Conservation (phyloP, 768 basidiomycete species). For the Suillus plorans region DNA sequence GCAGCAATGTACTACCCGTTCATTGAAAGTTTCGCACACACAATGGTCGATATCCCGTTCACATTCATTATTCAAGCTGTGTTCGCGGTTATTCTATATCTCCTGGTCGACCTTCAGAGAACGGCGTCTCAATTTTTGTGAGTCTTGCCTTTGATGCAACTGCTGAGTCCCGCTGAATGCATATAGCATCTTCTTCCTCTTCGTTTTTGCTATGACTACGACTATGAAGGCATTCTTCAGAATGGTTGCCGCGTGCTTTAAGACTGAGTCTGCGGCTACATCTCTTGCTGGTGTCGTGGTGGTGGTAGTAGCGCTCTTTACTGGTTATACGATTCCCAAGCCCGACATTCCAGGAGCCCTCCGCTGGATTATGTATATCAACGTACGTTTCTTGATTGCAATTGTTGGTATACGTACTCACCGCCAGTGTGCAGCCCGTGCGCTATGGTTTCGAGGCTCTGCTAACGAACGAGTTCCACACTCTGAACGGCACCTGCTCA, state of each 20-base stretch:
- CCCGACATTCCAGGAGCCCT: conserved; percentile 68
- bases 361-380: conserved; percentile 65
- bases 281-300: conserved; percentile 54
- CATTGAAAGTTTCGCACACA: conserved; percentile 57
- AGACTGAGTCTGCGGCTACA: conserved; percentile 59
- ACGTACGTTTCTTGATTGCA: conserved; percentile 34
- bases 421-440: neutral
- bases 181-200: conserved; percentile 63
- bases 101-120: conserved; percentile 61
- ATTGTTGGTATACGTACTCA: neutral
- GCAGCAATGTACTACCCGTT: conserved; percentile 54
- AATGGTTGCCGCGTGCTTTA: conserved; percentile 59
- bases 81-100: conserved; percentile 68
- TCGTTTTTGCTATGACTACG: conserved; percentile 64
- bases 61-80: conserved; percentile 57
- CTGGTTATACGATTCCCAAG: conserved; percentile 60
- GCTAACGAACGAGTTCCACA: conserved; percentile 83
- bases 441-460: conserved; percentile 57
- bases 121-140: conserved; percentile 66
- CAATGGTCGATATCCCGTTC: conserved; percentile 68
- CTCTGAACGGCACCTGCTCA: conserved; percentile 61
- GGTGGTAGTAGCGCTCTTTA: conserved; percentile 54
- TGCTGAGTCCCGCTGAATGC: conserved; percentile 11
- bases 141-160: conserved; percentile 22
- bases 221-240: conserved; percentile 87